These are phyloP conservation scores for Fusarium albosuccineum DNA, from an alignment of 2,329 filamentous ascomycete species.

Conservation along the genomic window DNA sequence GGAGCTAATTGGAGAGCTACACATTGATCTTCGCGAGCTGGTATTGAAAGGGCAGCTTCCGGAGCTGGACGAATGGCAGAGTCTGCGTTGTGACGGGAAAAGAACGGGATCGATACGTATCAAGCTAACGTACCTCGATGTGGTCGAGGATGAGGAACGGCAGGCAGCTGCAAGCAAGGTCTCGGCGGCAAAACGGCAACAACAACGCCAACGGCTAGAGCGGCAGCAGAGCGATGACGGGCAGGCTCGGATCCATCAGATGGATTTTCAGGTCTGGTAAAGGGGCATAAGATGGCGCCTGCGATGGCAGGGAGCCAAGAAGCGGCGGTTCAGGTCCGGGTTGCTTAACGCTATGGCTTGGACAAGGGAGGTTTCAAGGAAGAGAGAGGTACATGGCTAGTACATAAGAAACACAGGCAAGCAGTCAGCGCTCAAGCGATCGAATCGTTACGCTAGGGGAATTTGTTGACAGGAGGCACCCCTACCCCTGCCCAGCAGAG, in stretches of 20 bases:
- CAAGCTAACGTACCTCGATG: slow-evolving; percentile 36
- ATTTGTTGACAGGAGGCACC: slow-evolving; percentile 25
- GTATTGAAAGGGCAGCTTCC: slow-evolving; percentile 36
- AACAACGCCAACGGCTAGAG: slow-evolving; percentile 32
- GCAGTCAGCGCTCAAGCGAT: slow-evolving; percentile 12
- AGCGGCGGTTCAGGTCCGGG: slow-evolving; percentile 11
- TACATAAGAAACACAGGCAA: slow-evolving; percentile 3
- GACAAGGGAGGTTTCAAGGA: slow-evolving; percentile 17
- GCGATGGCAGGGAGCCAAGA: slow-evolving; percentile 18
- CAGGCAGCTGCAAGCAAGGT: slow-evolving; percentile 35
- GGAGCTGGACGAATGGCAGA: slow-evolving; percentile 41
- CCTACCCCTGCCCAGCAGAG: slow-evolving; percentile 22
- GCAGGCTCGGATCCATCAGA: slow-evolving; percentile 39
- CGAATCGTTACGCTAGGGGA: slow-evolving; percentile 29
- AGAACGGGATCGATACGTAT: slow-evolving; percentile 38
- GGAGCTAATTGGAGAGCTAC: slow-evolving; percentile 43
- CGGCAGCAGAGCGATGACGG: slow-evolving; percentile 35
- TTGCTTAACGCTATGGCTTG: slow-evolving; percentile 8
- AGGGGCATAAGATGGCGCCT: slow-evolving; percentile 5
- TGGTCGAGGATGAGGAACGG: slow-evolving; percentile 37
- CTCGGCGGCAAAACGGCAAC: slow-evolving; percentile 31
- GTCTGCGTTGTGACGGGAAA: slow-evolving; percentile 33
- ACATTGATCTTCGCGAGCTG: slow-evolving; percentile 43
- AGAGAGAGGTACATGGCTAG: slow-evolving; percentile 14
- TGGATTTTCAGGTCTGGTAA: slow-evolving; percentile 47